Evolutionary conservation across 1,284 basidiomycete species (phyloP), one percentile per base, ranked within the genome.

Genomic region (Malassezia vespertilionis): DNA sequence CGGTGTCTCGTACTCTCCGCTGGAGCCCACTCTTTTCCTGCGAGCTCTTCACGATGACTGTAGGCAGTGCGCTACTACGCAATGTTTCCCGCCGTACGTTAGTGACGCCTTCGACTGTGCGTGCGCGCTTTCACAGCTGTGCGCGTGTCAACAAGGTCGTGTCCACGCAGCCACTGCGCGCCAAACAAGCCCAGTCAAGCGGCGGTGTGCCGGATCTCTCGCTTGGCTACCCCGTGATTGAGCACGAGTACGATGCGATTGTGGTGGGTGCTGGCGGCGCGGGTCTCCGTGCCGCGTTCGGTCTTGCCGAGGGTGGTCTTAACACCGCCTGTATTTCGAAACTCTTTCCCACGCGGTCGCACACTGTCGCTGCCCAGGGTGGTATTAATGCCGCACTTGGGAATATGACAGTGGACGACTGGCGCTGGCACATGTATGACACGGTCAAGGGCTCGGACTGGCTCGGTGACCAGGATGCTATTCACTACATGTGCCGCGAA

Each of bases 381-480:
- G 93, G 93, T 74, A 91, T 99, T 74, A 97, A 99, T 75, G 91
- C 93, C 65, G 93, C 93, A 35, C 80, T 99, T 47, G 93, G 91
- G 54, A 97, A 99, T 77, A 68, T 69, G 66, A 69, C 66, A 41
- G 63, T 64, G 63, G 68, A 95, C 71, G 89, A 95, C 73, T 96
- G 90, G 91, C 77, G 93, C 74, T 97, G 93, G 93, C 91, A 97
- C 74, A 95, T 96, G 86, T 90, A 91, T 74, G 90, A 96, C 75
- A 97, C 91, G 46, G 91, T 97, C 58, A 97, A 99, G 78, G 93
- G 93, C 57, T 95, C 90, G 45, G 93, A 99, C 76, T 99, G 91
- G 91, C 82, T 97, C 46, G 93, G 93, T 74, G 93, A 99, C 77
- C 93, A 99, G 76, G 91, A 97, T 71, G 91, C 90, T 47, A 95